These are phyloP conservation scores for Kodamaea nitidulidarum DNA, from an alignment of 805 yeast genomes.

Conservation along the genomic window DNA sequence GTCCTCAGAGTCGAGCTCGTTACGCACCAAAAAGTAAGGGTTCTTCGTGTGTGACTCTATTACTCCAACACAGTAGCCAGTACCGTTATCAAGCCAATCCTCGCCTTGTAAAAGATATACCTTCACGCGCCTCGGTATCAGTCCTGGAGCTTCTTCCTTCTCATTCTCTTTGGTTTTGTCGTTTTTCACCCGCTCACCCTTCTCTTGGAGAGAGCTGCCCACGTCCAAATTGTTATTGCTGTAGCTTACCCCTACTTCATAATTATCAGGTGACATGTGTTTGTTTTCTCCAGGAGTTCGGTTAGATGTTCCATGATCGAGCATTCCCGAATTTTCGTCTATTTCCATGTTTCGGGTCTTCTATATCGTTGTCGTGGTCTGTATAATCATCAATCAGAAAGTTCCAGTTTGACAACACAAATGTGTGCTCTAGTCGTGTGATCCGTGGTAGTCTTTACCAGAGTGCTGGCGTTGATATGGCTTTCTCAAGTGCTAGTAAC, in stretches of 20 bases:
- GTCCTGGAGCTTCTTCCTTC: slow-evolving; percentile 9
- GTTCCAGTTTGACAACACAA: not conserved
- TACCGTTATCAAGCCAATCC: slow-evolving; percentile 88
- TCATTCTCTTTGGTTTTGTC: slow-evolving; percentile 1
- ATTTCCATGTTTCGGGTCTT: not conserved
- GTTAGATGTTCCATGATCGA: not conserved
- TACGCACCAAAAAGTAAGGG: slow-evolving; percentile 68
- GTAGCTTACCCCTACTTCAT: not conserved
- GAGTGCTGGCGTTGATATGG: too few relatives aligned
- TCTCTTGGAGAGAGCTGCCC: not conserved
- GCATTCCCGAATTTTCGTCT: not conserved
- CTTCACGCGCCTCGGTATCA: slow-evolving; percentile 72
- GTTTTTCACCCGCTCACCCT: not conserved
- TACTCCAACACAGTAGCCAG: slow-evolving; percentile 84
- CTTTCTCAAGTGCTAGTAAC: too few relatives aligned
- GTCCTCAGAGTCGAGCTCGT: slow-evolving; percentile 59
- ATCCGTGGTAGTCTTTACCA: too few relatives aligned
- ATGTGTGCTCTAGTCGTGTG: too few relatives aligned
- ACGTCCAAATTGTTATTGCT: not conserved
- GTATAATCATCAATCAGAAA: not conserved
- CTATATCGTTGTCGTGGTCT: not conserved
- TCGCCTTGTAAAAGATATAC: slow-evolving; percentile 81
- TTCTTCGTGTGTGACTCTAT: slow-evolving; percentile 30
- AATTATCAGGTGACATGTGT: not conserved
- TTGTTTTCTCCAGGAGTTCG: not conserved